These are phyloP conservation scores for Sordaria brevicollis DNA, from an alignment of 495 filamentous ascomycete species.

Conservation along the genomic window DNA sequence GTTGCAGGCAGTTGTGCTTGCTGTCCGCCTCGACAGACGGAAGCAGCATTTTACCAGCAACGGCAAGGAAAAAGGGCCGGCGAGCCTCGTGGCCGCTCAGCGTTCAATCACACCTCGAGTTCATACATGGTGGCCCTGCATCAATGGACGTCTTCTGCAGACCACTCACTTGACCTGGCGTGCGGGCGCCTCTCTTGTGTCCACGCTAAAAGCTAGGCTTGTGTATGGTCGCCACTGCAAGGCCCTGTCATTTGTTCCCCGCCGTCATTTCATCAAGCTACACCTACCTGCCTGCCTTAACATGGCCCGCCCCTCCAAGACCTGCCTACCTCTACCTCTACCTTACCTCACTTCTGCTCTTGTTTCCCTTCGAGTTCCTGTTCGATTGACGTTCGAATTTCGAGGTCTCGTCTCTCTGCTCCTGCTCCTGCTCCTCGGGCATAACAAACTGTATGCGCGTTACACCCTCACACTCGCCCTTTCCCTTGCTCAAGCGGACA, in stretches of 20 bases:
- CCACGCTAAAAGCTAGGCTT: constrained; percentile 19
- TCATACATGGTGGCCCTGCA: constrained; percentile 7
- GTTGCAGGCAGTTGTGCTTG: not conserved
- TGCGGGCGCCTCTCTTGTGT: constrained; percentile 18
- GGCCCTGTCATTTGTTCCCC: constrained; percentile 28
- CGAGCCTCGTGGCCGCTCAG: not conserved
- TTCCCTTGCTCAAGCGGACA: not conserved
- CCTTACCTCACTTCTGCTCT: not conserved
- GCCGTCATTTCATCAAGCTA: constrained; percentile 29
- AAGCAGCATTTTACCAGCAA: no score
- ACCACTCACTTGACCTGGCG: constrained; percentile 20
- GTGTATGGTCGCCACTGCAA: constrained; percentile 24
- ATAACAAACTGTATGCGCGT: not conserved
- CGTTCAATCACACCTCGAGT: constrained; percentile 9
- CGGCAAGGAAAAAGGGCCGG: not conserved
- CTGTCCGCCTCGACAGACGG: not conserved
- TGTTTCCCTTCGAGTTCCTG: not conserved
- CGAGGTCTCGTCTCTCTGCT: constrained; percentile 3
- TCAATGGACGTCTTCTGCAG: not conserved
- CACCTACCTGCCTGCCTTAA: constrained; percentile 1
- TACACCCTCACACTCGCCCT: not conserved
- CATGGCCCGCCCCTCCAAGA: constrained; percentile 27
- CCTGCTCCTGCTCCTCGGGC: not conserved
- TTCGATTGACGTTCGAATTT: constrained; percentile 15
- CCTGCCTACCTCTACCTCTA: constrained; percentile 2